A percentile compares a stretch with the other conserved stretches of the same genome.
These are phyloP conservation scores for Kwoniella dejecticola DNA, from an alignment of 768 basidiomycete species.

Conservation along the genomic window DNA sequence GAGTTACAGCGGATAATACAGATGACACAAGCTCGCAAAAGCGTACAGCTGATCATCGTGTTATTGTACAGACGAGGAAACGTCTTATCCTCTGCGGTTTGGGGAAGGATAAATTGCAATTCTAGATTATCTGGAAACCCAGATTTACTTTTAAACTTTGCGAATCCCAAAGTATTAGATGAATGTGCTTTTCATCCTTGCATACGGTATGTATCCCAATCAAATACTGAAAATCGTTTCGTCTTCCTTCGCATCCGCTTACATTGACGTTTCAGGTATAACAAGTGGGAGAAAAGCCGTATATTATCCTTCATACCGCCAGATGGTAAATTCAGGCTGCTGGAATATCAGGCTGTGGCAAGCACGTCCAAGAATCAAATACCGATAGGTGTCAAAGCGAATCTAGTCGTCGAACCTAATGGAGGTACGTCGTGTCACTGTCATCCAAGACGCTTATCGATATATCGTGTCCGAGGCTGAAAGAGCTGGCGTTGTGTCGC, in stretches of 20 bases:
- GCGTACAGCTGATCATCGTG: too few species aligned
- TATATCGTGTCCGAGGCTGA: too few species aligned
- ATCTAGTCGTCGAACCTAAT: slow-evolving; percentile 56
- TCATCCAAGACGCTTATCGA: too few species aligned
- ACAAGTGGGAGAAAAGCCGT: slow-evolving; percentile 75
- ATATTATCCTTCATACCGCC: slow-evolving; percentile 88
- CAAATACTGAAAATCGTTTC: not conserved
- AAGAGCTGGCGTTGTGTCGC: not conserved
- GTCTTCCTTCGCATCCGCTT: not conserved
- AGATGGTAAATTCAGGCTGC: slow-evolving; percentile 80
- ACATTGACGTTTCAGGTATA: slow-evolving; percentile 61
- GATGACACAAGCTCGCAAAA: not conserved
- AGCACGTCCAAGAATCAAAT: slow-evolving; percentile 10
- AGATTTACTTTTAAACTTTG: slow-evolving; percentile 77
- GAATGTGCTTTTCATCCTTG: slow-evolving; percentile 92
- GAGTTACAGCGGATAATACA: too few species aligned
- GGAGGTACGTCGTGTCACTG: slow-evolving; percentile 59
- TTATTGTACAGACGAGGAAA: slow-evolving; percentile 65
- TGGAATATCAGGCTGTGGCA: slow-evolving; percentile 74
- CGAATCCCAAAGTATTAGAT: slow-evolving; percentile 69
- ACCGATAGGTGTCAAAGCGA: slow-evolving; percentile 43
- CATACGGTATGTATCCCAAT: slow-evolving; percentile 67
- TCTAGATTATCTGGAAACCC: slow-evolving; percentile 78
- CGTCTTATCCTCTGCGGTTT: slow-evolving; percentile 67
- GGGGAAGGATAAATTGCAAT: slow-evolving; percentile 77